phyloP scores from a whole-genome alignment of 2,329 filamentous ascomycete species.

The Corynespora cassiicola region DNA sequence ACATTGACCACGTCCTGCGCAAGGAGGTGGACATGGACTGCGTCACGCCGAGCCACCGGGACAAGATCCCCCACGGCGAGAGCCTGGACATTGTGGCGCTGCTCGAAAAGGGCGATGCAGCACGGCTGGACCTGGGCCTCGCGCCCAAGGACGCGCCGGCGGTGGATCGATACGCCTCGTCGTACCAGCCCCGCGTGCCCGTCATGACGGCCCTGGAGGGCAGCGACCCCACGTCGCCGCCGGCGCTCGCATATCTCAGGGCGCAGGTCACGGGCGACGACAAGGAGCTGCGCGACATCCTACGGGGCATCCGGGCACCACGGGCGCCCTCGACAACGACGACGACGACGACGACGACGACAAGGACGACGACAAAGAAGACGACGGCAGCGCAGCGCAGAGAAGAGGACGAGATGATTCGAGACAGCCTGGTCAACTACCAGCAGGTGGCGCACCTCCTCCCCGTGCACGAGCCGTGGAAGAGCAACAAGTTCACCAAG shows the following conservation, averaged over 20 bases:
- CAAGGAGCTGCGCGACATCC: slow-evolving; percentile 73
- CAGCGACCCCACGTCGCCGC: slow-evolving; percentile 42
- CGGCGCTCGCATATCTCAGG: slow-evolving; percentile 69
- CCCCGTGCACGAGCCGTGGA: slow-evolving; percentile 33
- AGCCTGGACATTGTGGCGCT: slow-evolving; percentile 83
- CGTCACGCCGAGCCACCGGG: slow-evolving; percentile 83
- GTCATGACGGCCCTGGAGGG: slow-evolving; percentile 77
- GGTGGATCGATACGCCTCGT: slow-evolving; percentile 69
- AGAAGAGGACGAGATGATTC: too few species aligned
- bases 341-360: slow-evolving; percentile 12
- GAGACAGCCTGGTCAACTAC: slow-evolving; percentile 27
- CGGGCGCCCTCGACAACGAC: slow-evolving; percentile 10
- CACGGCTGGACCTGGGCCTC: slow-evolving; percentile 71
- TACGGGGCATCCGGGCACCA: slow-evolving; percentile 58
- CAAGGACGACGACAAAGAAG: slow-evolving; percentile 6
- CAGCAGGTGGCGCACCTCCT: slow-evolving; percentile 35
- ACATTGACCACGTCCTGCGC: slow-evolving; percentile 92
- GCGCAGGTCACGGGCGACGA: slow-evolving; percentile 84
- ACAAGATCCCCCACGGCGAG: slow-evolving; percentile 82
- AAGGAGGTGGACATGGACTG: slow-evolving; percentile 99
- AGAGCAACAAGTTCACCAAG: slow-evolving; percentile 17
- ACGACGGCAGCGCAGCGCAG: slow-evolving; percentile 13
- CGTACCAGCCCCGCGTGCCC: slow-evolving; percentile 74
- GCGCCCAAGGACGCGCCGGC: slow-evolving; percentile 64
- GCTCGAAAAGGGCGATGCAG: slow-evolving; percentile 72